Percentiles rank a stretch among this genome's conserved stretches.
phyloP scores from a whole-genome alignment of 345 rosid species.

The Acer yangbiense region DNA sequence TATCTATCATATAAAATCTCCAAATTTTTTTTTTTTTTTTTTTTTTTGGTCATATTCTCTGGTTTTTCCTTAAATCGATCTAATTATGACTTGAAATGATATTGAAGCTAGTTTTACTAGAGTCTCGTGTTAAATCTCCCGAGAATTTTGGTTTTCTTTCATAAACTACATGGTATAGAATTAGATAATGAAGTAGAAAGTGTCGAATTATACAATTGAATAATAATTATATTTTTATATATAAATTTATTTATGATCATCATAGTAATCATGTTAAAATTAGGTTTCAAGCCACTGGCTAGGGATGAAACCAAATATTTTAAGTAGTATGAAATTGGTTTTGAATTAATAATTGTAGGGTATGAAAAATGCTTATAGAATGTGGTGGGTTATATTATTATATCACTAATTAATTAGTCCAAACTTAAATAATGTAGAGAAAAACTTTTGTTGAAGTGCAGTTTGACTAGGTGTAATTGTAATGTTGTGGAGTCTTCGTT shows the following conservation, averaged over 20 bases:
- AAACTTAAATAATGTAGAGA: conserved; percentile 17
- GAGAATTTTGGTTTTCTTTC: not conserved
- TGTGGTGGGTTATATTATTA: no score
- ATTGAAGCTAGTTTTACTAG: no score
- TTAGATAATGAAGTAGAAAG: not conserved
- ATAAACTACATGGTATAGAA: not conserved
- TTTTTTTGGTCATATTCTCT: not conserved
- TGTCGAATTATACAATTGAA: no score
- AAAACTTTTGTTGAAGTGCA: conserved; percentile 24
- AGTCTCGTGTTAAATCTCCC: no score
- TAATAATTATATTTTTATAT: not conserved
- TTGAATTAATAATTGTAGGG: not conserved
- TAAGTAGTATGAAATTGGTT: not conserved
- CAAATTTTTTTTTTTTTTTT: not conserved
- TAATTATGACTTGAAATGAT: no score
- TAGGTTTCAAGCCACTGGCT: not conserved
- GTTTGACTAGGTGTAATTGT: conserved; percentile 11
- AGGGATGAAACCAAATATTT: not conserved
- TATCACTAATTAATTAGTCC: no score
- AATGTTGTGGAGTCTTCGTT: not conserved
- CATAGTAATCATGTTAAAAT: not conserved
- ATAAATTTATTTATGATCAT: no score
- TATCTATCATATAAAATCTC: not conserved
- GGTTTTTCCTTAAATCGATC: no score
- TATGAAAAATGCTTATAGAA: not conserved